A percentile compares a stretch with the other conserved stretches of the same genome.
These are phyloP conservation scores for Candida alai DNA, from an alignment of 805 yeast species.

Conservation along the genomic window DNA sequence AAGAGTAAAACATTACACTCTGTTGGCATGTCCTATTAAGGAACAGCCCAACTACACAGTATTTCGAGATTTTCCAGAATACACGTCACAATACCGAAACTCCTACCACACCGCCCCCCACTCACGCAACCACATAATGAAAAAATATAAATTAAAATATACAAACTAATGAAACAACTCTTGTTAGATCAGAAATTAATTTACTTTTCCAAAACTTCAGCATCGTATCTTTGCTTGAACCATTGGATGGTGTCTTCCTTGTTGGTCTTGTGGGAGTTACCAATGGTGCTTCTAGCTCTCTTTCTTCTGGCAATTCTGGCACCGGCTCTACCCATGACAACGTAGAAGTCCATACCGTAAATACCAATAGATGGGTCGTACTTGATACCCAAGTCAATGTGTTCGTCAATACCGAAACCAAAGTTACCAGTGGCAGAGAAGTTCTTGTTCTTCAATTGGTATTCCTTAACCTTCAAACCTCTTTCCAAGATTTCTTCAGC, in stretches of 20 bases:
- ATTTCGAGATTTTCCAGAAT: too few species aligned
- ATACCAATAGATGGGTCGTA: conserved; percentile 99
- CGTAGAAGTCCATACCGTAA: conserved; percentile 99
- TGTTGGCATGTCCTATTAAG: too few species aligned
- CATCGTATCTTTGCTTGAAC: conserved; percentile 99
- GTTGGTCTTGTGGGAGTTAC: conserved; percentile 87
- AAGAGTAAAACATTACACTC: too few species aligned
- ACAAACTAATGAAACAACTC: conserved; percentile 1
- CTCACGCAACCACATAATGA: too few species aligned
- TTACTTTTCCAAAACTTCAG: conserved; percentile 88
- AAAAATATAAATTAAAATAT: conserved; percentile 5
- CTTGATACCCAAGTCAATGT: conserved; percentile 99
- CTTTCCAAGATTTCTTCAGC: conserved; percentile 94
- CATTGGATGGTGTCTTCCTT: conserved; percentile 94
- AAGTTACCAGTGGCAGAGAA: conserved; percentile 99
- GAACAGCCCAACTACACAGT: too few species aligned
- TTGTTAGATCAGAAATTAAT: conserved; percentile 11
- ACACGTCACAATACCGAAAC: too few species aligned
- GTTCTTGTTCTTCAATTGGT: conserved; percentile 91
- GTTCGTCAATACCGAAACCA: conserved; percentile 99
- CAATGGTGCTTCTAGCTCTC: conserved; percentile 85
- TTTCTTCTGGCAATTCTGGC: conserved; percentile 98
- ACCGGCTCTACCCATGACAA: conserved; percentile 99
- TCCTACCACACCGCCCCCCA: too few species aligned
- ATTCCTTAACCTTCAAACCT: conserved; percentile 99